Evolutionary conservation across 208 protist genomes (phyloP), one percentile per base, ranked within the genome.

Genomic region (Leishmania braziliensis): DNA sequence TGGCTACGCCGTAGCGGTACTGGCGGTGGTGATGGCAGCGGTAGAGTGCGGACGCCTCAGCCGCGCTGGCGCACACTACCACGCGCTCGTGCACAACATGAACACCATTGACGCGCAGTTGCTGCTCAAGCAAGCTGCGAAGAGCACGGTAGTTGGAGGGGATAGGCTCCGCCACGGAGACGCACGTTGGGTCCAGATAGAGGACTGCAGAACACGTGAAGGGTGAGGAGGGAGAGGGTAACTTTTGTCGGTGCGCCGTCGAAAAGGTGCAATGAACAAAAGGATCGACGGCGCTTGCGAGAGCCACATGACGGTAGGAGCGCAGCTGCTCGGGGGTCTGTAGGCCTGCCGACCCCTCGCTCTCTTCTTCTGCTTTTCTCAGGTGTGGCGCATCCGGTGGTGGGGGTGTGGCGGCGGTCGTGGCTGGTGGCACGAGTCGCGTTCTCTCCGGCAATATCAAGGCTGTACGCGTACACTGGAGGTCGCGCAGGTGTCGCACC

Each of bases 1-100:
- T 82, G 29, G 78, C 76, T 16, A 90, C 70, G 2, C 86, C 89
- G 77, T 94, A 96, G 29, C 87, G 85, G 65, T 93, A 85, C 51
- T 91, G 82, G 39, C 84, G 87, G 20, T 77, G 60, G 79, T 89
- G 85, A 29, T 93, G 83, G 33, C 68, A 43, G 46, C 87, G 81
- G 62, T 79, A 79, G 68, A 93, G 75, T 50, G 81, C 70, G 1
- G 75, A 76, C 29, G 83, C 80, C 56, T 86, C 82, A 50, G 84
- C 78, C 54, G 80, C 77, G 39, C 69, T 84, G 33, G 60, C 74
- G 46, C 77, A 75, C 72, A 85, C 63, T 62, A 86, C 73, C 48
- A 76, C 39, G 14, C 82, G 82, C 26, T 68, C 73, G n/a, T 86
- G 66, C 48, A 80, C 80, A 18, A 84, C 78, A 36, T 39, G 77